Conservation (phyloP, 805 yeast species). For the Wickerhamomyces bovis region DNA sequence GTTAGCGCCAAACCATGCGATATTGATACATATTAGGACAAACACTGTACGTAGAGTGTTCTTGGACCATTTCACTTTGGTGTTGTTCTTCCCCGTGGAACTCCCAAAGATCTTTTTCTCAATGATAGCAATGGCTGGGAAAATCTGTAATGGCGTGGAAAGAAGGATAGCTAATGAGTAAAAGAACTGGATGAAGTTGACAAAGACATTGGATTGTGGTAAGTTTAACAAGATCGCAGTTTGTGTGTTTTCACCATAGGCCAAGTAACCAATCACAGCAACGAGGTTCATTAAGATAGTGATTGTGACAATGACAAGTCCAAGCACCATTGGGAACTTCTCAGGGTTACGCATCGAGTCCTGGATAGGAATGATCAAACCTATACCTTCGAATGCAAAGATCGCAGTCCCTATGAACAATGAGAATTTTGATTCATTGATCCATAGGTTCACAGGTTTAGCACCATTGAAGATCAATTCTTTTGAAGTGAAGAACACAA, state of each 20-base stretch:
- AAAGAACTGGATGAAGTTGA: slow-evolving; percentile 60
- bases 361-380: slow-evolving; percentile 74
- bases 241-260: slow-evolving; percentile 58
- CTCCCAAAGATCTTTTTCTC: slow-evolving; percentile 50
- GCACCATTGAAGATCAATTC: slow-evolving; percentile 45
- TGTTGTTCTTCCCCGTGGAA: slow-evolving; percentile 49
- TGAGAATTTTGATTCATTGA: slow-evolving; percentile 58
- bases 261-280: slow-evolving; percentile 63
- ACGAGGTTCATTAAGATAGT: slow-evolving; percentile 55
- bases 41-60: slow-evolving; percentile 50
- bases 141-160: slow-evolving; percentile 75
- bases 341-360: slow-evolving; percentile 76
- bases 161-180: slow-evolving; percentile 70
- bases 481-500: slow-evolving; percentile 45
- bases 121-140: slow-evolving; percentile 71
- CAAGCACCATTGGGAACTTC: slow-evolving; percentile 61
- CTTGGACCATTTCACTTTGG: slow-evolving; percentile 57
- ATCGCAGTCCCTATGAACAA: slow-evolving; percentile 78
- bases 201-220: slow-evolving; percentile 59
- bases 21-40: slow-evolving; percentile 46
- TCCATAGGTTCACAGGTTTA: slow-evolving; percentile 40
- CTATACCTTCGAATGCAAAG: slow-evolving; percentile 86
- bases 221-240: slow-evolving; percentile 69
- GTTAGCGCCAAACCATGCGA: slow-evolving; percentile 64
- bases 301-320: slow-evolving; percentile 55